Conservation (phyloP, 2,329 filamentous ascomycete species). For the Drechslerella dactyloides region DNA sequence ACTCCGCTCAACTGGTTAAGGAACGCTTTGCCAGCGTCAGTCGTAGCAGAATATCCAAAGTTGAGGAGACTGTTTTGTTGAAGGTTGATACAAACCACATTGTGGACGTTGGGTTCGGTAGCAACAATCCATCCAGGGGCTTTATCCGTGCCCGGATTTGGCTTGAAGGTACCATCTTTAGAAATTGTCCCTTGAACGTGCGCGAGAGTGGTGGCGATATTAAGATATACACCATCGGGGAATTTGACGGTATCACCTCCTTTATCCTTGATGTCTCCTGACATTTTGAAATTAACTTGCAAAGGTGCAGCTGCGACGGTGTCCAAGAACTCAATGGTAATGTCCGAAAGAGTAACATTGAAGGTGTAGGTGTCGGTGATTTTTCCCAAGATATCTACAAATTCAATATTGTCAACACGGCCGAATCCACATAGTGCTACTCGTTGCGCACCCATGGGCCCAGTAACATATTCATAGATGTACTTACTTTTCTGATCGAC, state of each 20-base stretch:
- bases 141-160: background rate
- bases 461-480: background rate
- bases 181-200: background rate
- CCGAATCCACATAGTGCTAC: background rate
- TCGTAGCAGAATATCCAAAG: background rate
- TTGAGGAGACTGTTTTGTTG: background rate
- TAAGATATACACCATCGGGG: background rate
- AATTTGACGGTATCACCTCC: background rate
- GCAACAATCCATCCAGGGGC: background rate
- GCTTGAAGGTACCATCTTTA: background rate
- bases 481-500: background rate
- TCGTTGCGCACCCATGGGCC: background rate
- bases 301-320: background rate
- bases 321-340: background rate
- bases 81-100: background rate
- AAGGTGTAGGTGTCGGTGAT: background rate
- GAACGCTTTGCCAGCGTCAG: background rate
- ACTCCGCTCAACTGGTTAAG: background rate
- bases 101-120: background rate
- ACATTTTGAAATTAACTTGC: background rate
- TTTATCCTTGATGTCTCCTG: background rate
- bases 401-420: background rate
- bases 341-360: background rate
- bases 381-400: background rate
- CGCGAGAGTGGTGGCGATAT: background rate